phyloP scores from a whole-genome alignment of 148 eudicot genomes.

The Beta vulgaris region DNA sequence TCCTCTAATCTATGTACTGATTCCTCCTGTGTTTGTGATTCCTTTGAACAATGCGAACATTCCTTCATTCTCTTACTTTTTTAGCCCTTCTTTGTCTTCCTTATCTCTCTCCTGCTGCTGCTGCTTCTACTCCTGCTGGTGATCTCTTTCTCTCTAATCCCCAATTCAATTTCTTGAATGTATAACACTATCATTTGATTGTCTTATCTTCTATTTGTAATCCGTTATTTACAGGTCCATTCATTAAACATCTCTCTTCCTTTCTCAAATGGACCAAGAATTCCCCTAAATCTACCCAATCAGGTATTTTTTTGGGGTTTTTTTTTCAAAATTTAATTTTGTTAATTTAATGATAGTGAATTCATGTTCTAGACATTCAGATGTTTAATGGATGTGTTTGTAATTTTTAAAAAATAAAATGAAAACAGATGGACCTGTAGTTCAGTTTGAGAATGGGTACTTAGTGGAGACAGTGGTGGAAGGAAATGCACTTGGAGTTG shows the following conservation, averaged over 20 bases:
- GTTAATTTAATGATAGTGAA: neutral
- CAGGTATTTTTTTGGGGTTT: constrained; percentile 44
- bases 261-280: constrained; percentile 74
- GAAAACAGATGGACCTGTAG: constrained; percentile 65
- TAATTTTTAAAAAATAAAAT: too few relatives aligned
- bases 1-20: neutral
- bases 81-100: neutral
- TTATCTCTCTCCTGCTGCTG: neutral
- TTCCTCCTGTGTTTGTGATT: neutral
- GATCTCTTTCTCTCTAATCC: neutral
- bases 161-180: neutral
- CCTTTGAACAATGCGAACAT: neutral
- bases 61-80: neutral
- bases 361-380: neutral
- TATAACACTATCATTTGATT: neutral
- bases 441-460: constrained; percentile 89
- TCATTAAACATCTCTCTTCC: constrained; percentile 65
- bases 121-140: neutral
- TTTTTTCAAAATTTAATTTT: neutral
- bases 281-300: constrained; percentile 59
- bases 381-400: constrained; percentile 11
- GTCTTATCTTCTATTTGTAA: neutral
- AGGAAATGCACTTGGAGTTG: constrained; percentile 86
- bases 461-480: constrained; percentile 89
- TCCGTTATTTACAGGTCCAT: constrained; percentile 48